Conservation (phyloP, 331 rosid species). For the Rhamnella rubrinervis region DNA sequence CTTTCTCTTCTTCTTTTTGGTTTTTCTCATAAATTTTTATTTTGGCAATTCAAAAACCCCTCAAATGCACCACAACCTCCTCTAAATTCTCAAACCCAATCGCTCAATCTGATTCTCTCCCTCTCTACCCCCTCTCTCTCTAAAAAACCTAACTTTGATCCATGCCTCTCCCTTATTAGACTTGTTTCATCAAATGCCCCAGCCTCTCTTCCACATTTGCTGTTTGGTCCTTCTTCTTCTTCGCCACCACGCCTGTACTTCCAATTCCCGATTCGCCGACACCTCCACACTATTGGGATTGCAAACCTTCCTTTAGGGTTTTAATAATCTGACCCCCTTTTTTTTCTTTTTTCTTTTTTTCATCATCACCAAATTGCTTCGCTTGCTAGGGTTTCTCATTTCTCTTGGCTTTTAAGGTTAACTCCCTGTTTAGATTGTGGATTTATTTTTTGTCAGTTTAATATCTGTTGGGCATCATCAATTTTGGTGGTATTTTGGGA, state of each 20-base stretch:
- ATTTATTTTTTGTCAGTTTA: slow-evolving; percentile 4
- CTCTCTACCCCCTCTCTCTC: slow-evolving; percentile 17
- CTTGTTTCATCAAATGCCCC: slow-evolving; percentile 31
- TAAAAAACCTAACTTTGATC: slow-evolving; percentile 52
- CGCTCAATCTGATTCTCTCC: slow-evolving; percentile 22
- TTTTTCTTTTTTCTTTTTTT: neutral
- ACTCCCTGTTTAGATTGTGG: slow-evolving; percentile 27
- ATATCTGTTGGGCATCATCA: slow-evolving; percentile 18
- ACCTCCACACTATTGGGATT: slow-evolving; percentile 42
- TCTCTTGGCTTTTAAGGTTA: slow-evolving; percentile 45
- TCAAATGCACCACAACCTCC: slow-evolving; percentile 21
- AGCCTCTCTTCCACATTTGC: slow-evolving; percentile 31
- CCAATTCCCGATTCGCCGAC: slow-evolving; percentile 47
- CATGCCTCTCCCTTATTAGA: slow-evolving; percentile 26
- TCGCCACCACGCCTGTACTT: slow-evolving; percentile 21
- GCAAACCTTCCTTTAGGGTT: slow-evolving; percentile 41
- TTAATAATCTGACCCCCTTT: slow-evolving; percentile 31
- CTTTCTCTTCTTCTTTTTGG: neutral
- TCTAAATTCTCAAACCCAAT: slow-evolving; percentile 43
- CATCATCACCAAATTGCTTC: neutral
- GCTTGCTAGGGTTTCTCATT: slow-evolving; percentile 16
- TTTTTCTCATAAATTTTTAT: neutral
- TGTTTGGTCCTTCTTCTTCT: slow-evolving; percentile 13
- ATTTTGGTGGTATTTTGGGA: slow-evolving; percentile 26
- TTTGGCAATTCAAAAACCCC: slow-evolving; percentile 24